phyloP scores from a whole-genome alignment of 2,329 filamentous ascomycete genomes.

The Xylariaceae sp. region DNA sequence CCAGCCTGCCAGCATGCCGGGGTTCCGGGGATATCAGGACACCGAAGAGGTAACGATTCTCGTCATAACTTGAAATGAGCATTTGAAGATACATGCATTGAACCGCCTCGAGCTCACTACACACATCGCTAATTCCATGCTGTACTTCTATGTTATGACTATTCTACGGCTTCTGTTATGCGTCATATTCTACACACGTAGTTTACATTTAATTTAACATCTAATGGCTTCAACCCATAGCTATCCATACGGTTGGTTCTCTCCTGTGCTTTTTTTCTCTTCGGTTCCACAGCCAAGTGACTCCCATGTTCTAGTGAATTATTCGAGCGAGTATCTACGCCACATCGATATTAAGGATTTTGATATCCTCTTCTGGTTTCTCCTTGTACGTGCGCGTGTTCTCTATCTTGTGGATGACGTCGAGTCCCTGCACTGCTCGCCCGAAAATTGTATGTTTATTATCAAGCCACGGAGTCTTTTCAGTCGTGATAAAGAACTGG shows the following conservation, averaged over 20 bases:
- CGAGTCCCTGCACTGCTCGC: conserved; percentile 83
- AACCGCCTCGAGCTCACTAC: too few species aligned
- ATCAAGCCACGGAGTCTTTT: conserved; percentile 95
- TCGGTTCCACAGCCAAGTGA: not conserved
- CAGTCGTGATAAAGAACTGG: conserved; percentile 98
- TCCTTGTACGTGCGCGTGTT: conserved; percentile 85
- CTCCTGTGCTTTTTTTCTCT: not conserved
- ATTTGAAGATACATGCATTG: not conserved
- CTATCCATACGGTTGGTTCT: too few species aligned
- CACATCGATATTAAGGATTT: conserved; percentile 86
- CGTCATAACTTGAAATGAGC: too few species aligned
- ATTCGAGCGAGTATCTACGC: conserved; percentile 41
- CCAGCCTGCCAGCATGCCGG: not conserved
- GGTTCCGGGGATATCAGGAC: not conserved
- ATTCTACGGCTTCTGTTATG: too few species aligned
- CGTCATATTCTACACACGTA: too few species aligned
- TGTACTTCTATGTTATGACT: too few species aligned
- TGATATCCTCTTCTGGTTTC: conserved; percentile 95
- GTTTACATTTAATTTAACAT: too few species aligned
- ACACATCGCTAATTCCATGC: too few species aligned
- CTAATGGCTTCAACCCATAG: too few species aligned
- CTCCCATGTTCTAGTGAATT: not conserved
- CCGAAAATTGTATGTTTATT: conserved; percentile 97
- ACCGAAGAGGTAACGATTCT: not conserved
- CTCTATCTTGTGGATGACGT: conserved; percentile 96